These are phyloP conservation scores for Penicillium oxalicum DNA, from an alignment of 2,329 filamentous ascomycete genomes.

Conservation along the genomic window DNA sequence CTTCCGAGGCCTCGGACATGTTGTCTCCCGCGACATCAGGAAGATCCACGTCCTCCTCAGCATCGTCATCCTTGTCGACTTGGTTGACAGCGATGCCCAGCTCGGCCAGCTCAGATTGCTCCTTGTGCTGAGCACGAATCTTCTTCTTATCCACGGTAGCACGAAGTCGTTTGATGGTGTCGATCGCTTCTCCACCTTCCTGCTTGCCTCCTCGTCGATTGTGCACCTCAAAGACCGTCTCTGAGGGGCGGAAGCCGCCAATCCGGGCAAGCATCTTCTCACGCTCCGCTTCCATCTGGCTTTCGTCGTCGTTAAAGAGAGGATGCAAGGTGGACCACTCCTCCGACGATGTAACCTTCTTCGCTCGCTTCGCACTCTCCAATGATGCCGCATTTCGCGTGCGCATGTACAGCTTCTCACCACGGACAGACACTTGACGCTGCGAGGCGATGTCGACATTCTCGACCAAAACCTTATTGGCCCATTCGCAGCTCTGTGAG, in stretches of 20 bases:
- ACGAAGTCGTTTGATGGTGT: conserved; percentile 43
- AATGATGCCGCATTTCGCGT: conserved; percentile 85
- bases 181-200: conserved; percentile 56
- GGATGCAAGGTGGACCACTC: conserved; percentile 71
- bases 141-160: conserved; percentile 40
- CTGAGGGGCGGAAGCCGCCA: conserved; percentile 78
- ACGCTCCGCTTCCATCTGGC: conserved; percentile 62
- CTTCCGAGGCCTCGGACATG: conserved; percentile 56
- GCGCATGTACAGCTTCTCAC: conserved; percentile 85
- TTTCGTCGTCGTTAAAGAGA: conserved; percentile 65
- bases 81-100: conserved; percentile 27
- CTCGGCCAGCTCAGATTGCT: conserved; percentile 21
- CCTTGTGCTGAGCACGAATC: conserved; percentile 29
- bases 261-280: conserved; percentile 84
- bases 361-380: conserved; percentile 83
- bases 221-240: conserved; percentile 95
- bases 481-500: conserved; percentile 73
- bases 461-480: conserved; percentile 70
- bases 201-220: conserved; percentile 66
- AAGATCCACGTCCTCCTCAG: conserved; percentile 32
- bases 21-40: conserved; percentile 37
- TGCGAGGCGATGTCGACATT: conserved; percentile 67
- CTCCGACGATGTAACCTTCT: conserved; percentile 65
- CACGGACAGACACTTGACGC: conserved; percentile 70
- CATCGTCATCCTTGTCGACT: conserved; percentile 29